phyloP scores from a whole-genome alignment of 2,329 filamentous ascomycete species.

The Alternaria burnsii region DNA sequence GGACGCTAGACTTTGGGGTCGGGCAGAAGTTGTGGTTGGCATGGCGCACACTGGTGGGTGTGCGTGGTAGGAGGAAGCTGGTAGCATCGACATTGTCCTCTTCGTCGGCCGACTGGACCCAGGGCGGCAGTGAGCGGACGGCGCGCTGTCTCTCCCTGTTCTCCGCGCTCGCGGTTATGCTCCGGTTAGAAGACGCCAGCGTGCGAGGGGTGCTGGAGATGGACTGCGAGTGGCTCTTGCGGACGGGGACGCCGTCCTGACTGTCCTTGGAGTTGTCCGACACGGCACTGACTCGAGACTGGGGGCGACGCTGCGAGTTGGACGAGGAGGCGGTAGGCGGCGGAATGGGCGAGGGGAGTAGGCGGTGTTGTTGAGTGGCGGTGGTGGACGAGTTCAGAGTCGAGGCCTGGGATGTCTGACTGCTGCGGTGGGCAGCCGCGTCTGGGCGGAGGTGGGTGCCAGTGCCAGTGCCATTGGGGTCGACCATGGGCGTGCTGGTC shows the following conservation, averaged over 20 bases:
- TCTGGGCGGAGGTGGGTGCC: conserved; percentile 31
- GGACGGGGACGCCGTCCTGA: conserved; percentile 34
- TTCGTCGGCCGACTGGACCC: conserved; percentile 51
- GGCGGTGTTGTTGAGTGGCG: conserved; percentile 19
- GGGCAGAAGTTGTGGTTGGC: conserved; percentile 51
- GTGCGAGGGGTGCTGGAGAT: conserved; percentile 49
- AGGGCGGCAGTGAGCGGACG: conserved; percentile 49
- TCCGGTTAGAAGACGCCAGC: conserved; percentile 46
- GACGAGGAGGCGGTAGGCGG: conserved; percentile 43
- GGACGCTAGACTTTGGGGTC: conserved; percentile 49
- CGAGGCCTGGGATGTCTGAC: background rate
- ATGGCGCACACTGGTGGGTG: conserved; percentile 44
- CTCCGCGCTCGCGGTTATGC: conserved; percentile 37
- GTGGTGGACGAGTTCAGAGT: conserved; percentile 9
- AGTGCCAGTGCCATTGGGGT: conserved; percentile 21
- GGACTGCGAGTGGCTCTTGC: conserved; percentile 46
- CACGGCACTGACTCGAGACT: conserved; percentile 41
- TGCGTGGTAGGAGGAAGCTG: conserved; percentile 45
- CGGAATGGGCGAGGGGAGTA: conserved; percentile 46
- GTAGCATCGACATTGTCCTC: conserved; percentile 45
- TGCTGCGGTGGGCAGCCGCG: conserved; percentile 15
- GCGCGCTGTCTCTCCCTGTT: conserved; percentile 46
- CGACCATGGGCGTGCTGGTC: conserved; percentile 42
- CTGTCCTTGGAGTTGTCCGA: conserved; percentile 38
- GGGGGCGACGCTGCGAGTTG: conserved; percentile 41